These are phyloP conservation scores for Cyclanthera cordifolia DNA, from an alignment of 306 rosid species.

Conservation along the genomic window DNA sequence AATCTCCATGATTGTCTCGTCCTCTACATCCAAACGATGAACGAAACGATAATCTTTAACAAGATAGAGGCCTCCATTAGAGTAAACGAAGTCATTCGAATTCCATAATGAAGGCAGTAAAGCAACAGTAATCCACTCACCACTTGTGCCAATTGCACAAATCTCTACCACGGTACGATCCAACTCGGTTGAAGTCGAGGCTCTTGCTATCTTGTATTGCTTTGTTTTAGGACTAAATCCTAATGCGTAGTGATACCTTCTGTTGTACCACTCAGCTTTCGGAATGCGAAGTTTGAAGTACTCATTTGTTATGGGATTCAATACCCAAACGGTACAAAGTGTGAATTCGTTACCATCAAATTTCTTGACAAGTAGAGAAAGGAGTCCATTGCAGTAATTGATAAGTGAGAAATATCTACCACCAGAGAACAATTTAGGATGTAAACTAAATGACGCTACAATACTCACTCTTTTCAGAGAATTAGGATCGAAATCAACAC, in stretches of 20 bases:
- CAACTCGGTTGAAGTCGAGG: neutral
- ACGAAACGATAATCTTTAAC: neutral
- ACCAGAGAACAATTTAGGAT: neutral
- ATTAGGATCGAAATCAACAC: neutral
- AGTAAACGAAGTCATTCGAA: neutral
- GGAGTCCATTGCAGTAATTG: neutral
- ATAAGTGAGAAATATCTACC: neutral
- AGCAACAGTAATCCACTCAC: neutral
- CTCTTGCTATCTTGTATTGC: neutral
- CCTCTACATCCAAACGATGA: neutral
- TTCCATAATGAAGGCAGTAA: neutral
- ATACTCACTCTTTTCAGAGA: neutral
- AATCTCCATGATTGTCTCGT: neutral
- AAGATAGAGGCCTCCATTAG: neutral
- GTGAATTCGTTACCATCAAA: neutral
- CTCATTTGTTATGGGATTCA: neutral
- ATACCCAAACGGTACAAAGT: neutral
- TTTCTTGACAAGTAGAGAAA: neutral
- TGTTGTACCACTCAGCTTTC: neutral
- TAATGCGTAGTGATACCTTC: neutral
- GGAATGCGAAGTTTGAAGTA: neutral
- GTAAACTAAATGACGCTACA: neutral
- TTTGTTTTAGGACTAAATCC: neutral
- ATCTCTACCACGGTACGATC: neutral
- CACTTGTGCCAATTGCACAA: neutral